These are phyloP conservation scores for Colletotrichum sp. DNA, from an alignment of 2,329 filamentous ascomycete genomes.

Conservation along the genomic window DNA sequence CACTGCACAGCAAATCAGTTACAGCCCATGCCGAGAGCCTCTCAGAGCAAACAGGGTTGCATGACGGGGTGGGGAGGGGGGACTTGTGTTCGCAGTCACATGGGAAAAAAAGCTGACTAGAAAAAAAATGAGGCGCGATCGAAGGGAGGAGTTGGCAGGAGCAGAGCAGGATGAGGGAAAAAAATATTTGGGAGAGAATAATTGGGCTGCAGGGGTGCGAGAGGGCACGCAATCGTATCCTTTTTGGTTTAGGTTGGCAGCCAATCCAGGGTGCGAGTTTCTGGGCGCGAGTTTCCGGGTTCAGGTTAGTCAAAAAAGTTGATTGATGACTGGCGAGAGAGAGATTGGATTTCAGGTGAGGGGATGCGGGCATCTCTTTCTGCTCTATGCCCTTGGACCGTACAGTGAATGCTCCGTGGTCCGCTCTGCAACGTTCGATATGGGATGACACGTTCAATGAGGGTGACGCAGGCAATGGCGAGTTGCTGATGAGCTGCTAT, in stretches of 20 bases:
- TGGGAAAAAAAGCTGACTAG: neutral
- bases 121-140: neutral
- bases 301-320: neutral
- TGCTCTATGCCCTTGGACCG: neutral
- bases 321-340: neutral
- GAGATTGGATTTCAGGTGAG: neutral
- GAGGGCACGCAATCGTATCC: neutral
- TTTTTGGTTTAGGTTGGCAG: neutral
- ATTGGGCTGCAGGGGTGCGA: slow-evolving; percentile 6
- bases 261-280: neutral
- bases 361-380: neutral
- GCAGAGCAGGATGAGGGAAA: neutral
- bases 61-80: neutral
- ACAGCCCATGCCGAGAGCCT: neutral
- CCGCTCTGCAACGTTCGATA: neutral
- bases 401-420: neutral
- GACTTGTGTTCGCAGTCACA: neutral
- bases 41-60: neutral
- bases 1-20: neutral
- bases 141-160: neutral
- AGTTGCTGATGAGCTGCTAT: neutral
- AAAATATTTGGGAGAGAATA: slow-evolving; percentile 12
- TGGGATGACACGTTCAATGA: neutral
- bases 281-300: neutral
- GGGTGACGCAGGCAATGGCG: neutral